Base-by-base conservation (phyloP, 2,329 filamentous ascomycete species). In the Aspergillus sergii region DNA sequence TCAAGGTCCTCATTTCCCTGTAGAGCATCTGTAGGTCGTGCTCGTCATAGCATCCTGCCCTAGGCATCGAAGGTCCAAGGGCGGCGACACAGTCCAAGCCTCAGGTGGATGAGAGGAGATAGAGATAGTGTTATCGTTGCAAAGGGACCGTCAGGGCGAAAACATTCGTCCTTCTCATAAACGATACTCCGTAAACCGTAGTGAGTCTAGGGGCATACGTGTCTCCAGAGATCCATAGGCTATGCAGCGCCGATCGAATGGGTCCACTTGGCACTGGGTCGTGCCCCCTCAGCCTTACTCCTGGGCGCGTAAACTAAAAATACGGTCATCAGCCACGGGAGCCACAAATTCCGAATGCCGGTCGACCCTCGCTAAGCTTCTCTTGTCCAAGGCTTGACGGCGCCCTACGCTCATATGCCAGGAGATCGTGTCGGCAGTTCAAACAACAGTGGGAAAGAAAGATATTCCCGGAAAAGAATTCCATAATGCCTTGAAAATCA, bases 361-460 rank as follows among this genome's bases (percentile, higher is more conserved):
- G 53, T 30, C 43, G 48, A 61, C 28, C 60, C 60, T 7, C 32
- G 62, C 70, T 67, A 73, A 73, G 71, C 67, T 70, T 69, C 67
- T 60, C 62, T 65, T 64, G 64, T 67, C 63, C 16, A 66, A 73
- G 65, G 71, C 69, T 73, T 73, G 69, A 68, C 63, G 32, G 53
- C 60, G 71, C 68, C 69, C 58, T 71, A 70, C 61, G 62, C 68
- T n/a, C 68, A 59, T 59, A 51, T 16, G 58, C n/a, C 23, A 51
- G 26, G 46, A 51, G 30, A 46, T 45, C 23, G 34, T 6, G 30
- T 32, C 46, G 2, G 10, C 26, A 10, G 8, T 19, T 23, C 43
- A 23, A 46, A 8, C n/a, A 46, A 55, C 30, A 16, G 21, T 55
- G 21, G 21, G 53, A 34, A 57, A 2, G 26, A 30, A 0, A 26